Base-by-base conservation (phyloP, 176 grass and related monocot species). In the Oryza nivara region DNA sequence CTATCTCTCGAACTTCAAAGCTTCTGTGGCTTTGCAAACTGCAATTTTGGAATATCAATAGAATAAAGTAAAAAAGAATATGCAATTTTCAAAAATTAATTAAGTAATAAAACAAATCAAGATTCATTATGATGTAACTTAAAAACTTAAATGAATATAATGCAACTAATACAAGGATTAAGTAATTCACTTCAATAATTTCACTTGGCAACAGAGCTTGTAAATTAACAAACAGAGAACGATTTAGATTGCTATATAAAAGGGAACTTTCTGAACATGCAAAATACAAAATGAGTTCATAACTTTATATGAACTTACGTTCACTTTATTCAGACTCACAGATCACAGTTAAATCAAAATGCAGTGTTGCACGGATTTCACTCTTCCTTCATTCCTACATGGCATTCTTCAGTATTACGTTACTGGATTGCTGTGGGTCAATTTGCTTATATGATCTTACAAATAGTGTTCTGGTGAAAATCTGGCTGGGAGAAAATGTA, bases 1-100 rank as follows among this genome's bases (percentile, higher is more conserved):
- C 41, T 90, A 80, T 90, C 34, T 30, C 51, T 71, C 36, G 23
- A 85, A 41, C 16, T 43, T 41, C 40, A 44, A 75, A 66, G 65
- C 63, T 77, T 63, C 80, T 79, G 75, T 11, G 30, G 64, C 51
- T 84, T 52, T 83, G 11, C 44, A 79, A 67, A 38, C 38, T 78
- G 22, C 65, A 70, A 20, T n/a, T 60, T 74, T 87, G 49, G 75
- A 47, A 75, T 36, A 64, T 75, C 17, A 83, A 30, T 40, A 80
- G 63, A 78, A 70, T 28, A 72, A 85, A 82, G 40, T 13, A 78
- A 32, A 77, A 82, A 45, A 16, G 23, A 19, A 28, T 51, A 38
- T 32, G 3, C 3, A 43, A 68, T 74, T 38, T 30, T 74, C 35
- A 52, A 73, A 67, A 46, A 36, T 34, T 67, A 47, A 17, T 45